phyloP scores from a whole-genome alignment of 2,329 filamentous ascomycete genomes.

The Hymenotorrendiella dingleyae region DNA sequence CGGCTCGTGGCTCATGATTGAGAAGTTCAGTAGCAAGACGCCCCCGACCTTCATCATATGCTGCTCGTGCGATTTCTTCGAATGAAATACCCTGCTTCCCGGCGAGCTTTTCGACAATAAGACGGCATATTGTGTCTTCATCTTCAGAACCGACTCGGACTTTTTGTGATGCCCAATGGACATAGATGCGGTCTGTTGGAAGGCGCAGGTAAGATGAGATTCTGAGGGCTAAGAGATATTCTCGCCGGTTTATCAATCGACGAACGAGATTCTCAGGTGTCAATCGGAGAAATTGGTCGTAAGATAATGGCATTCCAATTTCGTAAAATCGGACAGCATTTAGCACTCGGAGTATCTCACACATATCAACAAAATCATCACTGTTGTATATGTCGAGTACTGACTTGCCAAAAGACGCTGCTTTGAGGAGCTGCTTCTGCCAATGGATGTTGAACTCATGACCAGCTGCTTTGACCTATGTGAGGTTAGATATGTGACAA shows the following conservation, averaged over 20 bases:
- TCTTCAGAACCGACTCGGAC: constrained; percentile 79
- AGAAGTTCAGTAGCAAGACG: constrained; percentile 86
- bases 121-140: constrained; percentile 78
- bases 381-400: constrained; percentile 96
- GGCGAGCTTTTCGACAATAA: constrained; percentile 80
- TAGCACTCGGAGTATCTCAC: constrained; percentile 83
- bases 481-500: constrained; percentile 12
- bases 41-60: constrained; percentile 86
- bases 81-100: constrained; percentile 93
- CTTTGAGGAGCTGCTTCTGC: constrained; percentile 95
- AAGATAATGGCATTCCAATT: constrained; percentile 82
- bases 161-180: constrained; percentile 95
- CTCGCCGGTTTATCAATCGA: constrained; percentile 78
- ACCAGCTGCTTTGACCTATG: constrained; percentile 71
- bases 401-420: constrained; percentile 95
- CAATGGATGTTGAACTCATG: constrained; percentile 85
- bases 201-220: constrained; percentile 83
- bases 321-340: constrained; percentile 91
- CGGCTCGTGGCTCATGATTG: constrained; percentile 88
- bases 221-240: constrained; percentile 85
- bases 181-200: constrained; percentile 83
- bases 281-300: constrained; percentile 87
- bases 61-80: constrained; percentile 84
- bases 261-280: constrained; percentile 85
- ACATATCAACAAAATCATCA: constrained; percentile 98